Base-by-base conservation (phyloP, 108 stramenopile species). In the Thalassiosira profunda region DNA sequence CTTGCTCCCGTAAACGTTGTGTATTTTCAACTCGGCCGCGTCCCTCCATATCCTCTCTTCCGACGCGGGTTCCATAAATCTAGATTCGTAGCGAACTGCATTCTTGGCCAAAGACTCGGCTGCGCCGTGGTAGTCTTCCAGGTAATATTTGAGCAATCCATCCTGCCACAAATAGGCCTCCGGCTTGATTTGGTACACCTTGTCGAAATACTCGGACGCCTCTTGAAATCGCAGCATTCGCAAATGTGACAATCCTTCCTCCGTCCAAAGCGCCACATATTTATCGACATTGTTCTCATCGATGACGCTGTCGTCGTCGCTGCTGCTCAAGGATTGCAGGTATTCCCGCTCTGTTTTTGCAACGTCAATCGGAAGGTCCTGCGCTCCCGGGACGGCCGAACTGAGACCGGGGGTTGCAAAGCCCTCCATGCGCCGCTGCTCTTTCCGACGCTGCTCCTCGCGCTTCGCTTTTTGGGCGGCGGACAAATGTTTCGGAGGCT, bases 21-120 rank as follows among this genome's bases (percentile, higher is more conserved):
- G 48, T 26, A 74, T 18, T 45, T 83, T 89, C 47, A 90, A 45
- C 63, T 85, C 73, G 61, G 81, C 82, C 8, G 92, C 92, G 62
- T 90, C 72, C 53, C 89, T 72, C 92, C 92, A 93, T 58, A 93
- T 93, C 52, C 92, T 70, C 64, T 93, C 92, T 63, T 93, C 92
- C 28, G 76, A 87, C 6, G 89, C 92, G 0, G 83, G 82, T 35
- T 70, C 54, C 25, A 57, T 47, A 62, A 93, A 93, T 52, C 67
- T 80, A 0, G 58, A 48, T 61, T 93, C 92, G 46, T 82, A 93
- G 15, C 53, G 28, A 8, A 44, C 17, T 0, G 92, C 89, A 77
- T 70, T 83, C 38, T 57, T 43, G 1, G 84, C 84, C 63, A 90
- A 91, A 31, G 84, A 81, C 42, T 64, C 58, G 0, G 83, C 78